phyloP scores from a whole-genome alignment of 2,329 filamentous ascomycete species.

The Myotisia sp. region DNA sequence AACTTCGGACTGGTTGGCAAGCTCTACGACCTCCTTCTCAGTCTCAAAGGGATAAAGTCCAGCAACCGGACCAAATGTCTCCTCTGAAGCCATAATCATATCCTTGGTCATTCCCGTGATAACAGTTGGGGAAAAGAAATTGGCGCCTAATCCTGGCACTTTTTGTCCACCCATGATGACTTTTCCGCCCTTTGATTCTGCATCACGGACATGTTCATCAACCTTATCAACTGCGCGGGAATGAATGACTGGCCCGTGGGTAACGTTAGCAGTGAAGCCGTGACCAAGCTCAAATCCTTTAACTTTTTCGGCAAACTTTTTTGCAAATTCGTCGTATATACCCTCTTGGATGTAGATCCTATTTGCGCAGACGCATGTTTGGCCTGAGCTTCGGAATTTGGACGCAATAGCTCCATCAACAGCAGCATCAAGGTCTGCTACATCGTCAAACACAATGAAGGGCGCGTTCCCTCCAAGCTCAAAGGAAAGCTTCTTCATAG shows the following conservation, averaged over 20 bases:
- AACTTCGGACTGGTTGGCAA: constrained; percentile 72
- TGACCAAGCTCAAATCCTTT: constrained; percentile 34
- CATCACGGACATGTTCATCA: constrained; percentile 64
- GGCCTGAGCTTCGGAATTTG: constrained; percentile 89
- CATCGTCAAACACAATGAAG: constrained; percentile 91
- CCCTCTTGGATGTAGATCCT: constrained; percentile 40
- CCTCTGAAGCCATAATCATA: constrained; percentile 74
- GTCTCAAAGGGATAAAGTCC: constrained; percentile 78
- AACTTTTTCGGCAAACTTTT: constrained; percentile 41
- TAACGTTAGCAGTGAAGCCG: constrained; percentile 33
- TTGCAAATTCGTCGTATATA: constrained; percentile 40
- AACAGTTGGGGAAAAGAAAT: constrained; percentile 85
- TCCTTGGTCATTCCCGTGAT: constrained; percentile 71
- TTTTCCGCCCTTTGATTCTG: constrained; percentile 60
- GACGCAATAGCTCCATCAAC: constrained; percentile 68
- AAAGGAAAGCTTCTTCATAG: constrained; percentile 73
- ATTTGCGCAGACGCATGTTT: constrained; percentile 81
- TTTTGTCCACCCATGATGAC: constrained; percentile 61
- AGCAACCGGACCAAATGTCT: constrained; percentile 91
- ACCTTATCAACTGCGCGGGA: constrained; percentile 68
- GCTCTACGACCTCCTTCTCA: constrained; percentile 70
- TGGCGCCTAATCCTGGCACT: constrained; percentile 58
- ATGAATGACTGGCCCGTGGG: constrained; percentile 50
- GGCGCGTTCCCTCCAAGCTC: constrained; percentile 92
- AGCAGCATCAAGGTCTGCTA: constrained; percentile 67